Evolutionary conservation across 2,329 filamentous ascomycete species (phyloP), one percentile per base, ranked within the genome.

Genomic region (Aspergillus sp.): DNA sequence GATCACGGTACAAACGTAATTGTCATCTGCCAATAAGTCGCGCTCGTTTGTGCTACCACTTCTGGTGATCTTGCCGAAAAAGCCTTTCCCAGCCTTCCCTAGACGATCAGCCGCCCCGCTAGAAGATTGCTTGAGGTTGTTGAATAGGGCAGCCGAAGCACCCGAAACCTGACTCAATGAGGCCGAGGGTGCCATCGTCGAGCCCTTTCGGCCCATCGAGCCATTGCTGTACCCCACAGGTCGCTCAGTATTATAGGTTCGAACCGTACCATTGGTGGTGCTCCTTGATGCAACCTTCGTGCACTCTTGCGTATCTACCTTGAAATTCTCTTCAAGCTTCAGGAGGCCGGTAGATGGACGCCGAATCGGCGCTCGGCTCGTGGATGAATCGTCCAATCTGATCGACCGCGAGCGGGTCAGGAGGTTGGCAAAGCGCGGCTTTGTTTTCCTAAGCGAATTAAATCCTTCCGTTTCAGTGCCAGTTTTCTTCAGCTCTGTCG

Each of bases 1-100:
- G 72, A 98, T 91, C 44, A 96, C 87, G 66, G 89, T 91, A 68
- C 92, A 82, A 55, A 89, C 83, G 68, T 97, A 96, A 67, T 91
- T 89, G 69, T 95, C 91, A 67, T 92, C 89, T 64, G 91, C 91
- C 12, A 91, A 77, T 2, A 84, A 74, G 77, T 89, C 70, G 87
- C 90, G 65, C 75, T 84, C 77, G 39, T 87, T 85, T 64, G 86
- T 90, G 70, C 89, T 90, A 46, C 82, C 83, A 67, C 87, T 89
- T 55, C 90, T 84, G 19, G 83, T 83, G 64, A 88, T 82, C 74
- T 95, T 95, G 59, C 90, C 90, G 68, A 96, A 93, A 52, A 96
- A 82, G 9, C 89, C 89, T 70, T 92, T 93, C 63, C 90, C 88
- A 61, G 93, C 85, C 68, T 91, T 91, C 62, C 82, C 81, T 57